Evolutionary conservation across 148 eudicot genomes (phyloP).

Genomic region (Chenopodium berlandieri): DNA sequence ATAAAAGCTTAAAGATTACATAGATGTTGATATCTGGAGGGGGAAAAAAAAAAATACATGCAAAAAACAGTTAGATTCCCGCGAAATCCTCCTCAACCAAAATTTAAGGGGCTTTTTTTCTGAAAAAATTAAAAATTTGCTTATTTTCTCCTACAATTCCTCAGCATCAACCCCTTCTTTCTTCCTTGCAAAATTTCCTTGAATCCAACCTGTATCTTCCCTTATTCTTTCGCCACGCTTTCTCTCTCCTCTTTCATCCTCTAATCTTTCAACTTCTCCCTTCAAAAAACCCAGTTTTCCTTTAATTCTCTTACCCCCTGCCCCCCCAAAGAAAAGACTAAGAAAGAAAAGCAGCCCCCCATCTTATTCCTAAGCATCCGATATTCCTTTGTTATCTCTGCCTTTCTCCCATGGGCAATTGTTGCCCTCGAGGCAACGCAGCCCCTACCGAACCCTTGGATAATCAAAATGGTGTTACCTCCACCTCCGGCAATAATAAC

Average conservation of each 20-base stretch:
- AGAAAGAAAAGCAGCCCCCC: background rate
- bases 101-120: background rate
- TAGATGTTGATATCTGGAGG: background rate
- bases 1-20: background rate
- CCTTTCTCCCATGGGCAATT: slow-evolving; percentile 48
- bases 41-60: background rate
- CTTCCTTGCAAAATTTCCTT: background rate
- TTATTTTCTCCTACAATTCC: slow-evolving; percentile 39
- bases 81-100: slow-evolving; percentile 42
- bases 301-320: slow-evolving; percentile 16
- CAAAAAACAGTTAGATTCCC: slow-evolving; percentile 33
- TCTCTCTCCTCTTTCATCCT: slow-evolving; percentile 16
- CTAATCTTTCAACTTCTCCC: slow-evolving; percentile 13
- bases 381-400: background rate
- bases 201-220: slow-evolving; percentile 20
- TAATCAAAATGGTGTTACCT: slow-evolving; percentile 5
- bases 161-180: slow-evolving; percentile 37
- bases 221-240: slow-evolving; percentile 1
- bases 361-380: slow-evolving; percentile 3
- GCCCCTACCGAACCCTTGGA: slow-evolving; percentile 19
- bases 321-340: background rate
- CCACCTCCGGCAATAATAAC: background rate
- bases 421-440: slow-evolving; percentile 45
- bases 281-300: slow-evolving; percentile 11
- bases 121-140: too few relatives aligned